Base-by-base conservation (phyloP, 2,329 filamentous ascomycete species). In the Neospermospora avenae region DNA sequence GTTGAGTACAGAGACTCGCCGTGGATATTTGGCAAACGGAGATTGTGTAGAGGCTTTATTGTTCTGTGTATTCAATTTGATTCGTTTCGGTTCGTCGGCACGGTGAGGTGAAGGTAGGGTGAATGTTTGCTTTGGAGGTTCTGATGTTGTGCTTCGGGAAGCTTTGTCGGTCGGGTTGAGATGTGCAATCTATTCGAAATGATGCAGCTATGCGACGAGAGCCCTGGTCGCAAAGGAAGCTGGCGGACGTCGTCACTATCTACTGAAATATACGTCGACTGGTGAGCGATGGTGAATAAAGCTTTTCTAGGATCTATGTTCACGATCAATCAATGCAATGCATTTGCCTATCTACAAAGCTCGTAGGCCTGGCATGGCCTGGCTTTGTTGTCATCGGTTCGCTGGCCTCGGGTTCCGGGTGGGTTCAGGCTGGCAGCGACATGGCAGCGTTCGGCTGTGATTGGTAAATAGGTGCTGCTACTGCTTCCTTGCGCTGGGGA, bases 161-260 rank as follows among this genome's bases (percentile, higher is more conserved):
- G 20, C 28, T 56, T 20, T 52, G 42, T 60, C 57, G 57, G 59
- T 61, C 49, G 54, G 57, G 53, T 37, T 60, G 46, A 44, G 44
- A 52, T 25, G 48, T 41, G 20, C 57, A 63, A 60, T 64, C 61
- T 58, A 62, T 55, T 61, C 51, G 55, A 67, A 64, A 65, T 65
- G 59, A 65, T 56, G 55, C 35, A 39, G 35, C 20, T 18, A 41
- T 31, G 37, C 35, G 22, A 42, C 24, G 18, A 54, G 28, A 28
- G 24, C 58, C 56, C 42, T 48, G 34, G 22, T 31, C 25, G n/a
- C 46, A 58, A 59, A 11, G 31, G 20, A 41, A 28, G 51, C 51
- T 54, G 51, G 25, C 14, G 22, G 14, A 35, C 20, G 42, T 31
- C n/a, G n/a, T n/a, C 48, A 53, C 54, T 37, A 39, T 51, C 56